These are phyloP conservation scores for Hypholoma fasciculare DNA, from an alignment of 768 basidiomycete genomes.

Conservation along the genomic window DNA sequence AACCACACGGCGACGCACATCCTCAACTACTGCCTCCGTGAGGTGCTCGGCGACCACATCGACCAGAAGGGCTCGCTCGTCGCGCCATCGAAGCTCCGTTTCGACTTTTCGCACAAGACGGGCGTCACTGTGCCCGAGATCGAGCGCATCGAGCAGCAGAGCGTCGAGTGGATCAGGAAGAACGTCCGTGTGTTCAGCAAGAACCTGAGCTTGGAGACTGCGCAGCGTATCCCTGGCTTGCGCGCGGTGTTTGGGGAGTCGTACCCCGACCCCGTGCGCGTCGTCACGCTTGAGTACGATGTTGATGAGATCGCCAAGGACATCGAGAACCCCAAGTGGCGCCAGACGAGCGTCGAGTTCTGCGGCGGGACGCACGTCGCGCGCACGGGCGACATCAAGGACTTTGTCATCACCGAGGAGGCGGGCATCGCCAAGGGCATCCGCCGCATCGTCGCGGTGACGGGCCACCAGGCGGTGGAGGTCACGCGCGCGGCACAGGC, in stretches of 20 bases:
- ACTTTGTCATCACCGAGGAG: constrained; percentile 93
- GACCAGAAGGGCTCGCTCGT: constrained; percentile 99
- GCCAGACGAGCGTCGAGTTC: constrained; percentile 90
- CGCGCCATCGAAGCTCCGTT: constrained; percentile 92
- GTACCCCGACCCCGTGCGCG: constrained; percentile 96
- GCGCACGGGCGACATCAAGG: constrained; percentile 97
- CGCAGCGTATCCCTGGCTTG: constrained; percentile 88
- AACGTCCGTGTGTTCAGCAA: constrained; percentile 90
- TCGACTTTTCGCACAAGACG: constrained; percentile 97
- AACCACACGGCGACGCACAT: constrained; percentile 99
- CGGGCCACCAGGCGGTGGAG: constrained; percentile 89
- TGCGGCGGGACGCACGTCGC: constrained; percentile 98
- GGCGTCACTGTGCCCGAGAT: constrained; percentile 79
- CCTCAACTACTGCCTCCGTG: constrained; percentile 90
- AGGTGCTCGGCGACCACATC: constrained; percentile 94
- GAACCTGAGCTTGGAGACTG: constrained; percentile 76
- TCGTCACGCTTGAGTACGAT: constrained; percentile 87
- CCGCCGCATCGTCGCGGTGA: constrained; percentile 90
- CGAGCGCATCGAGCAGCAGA: constrained; percentile 78
- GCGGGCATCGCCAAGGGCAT: constrained; percentile 98
- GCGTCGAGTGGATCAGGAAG: constrained; percentile 85
- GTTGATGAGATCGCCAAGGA: constrained; percentile 86
- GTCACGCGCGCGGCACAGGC: constrained; percentile 68
- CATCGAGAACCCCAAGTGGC: constrained; percentile 89
- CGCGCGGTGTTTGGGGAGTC: constrained; percentile 97